Base-by-base conservation (phyloP, 2,329 filamentous ascomycete species). In the Cladosporium cucumerinum region DNA sequence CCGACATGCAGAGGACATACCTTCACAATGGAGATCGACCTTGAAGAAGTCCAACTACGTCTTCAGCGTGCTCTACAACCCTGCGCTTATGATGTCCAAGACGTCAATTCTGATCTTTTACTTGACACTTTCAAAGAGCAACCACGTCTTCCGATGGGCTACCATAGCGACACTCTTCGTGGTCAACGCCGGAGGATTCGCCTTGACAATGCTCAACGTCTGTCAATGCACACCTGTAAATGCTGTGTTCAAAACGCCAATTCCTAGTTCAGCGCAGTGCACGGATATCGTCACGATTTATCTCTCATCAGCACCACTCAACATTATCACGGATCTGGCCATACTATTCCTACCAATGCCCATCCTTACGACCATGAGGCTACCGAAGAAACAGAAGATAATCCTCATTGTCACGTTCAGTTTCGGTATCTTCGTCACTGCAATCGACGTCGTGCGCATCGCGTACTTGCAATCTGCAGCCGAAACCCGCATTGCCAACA, bases 61-160 rank as follows among this genome's bases (percentile, higher is more conserved):
- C 57, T 87, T 88, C 71, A 85, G 84, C 21, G 84, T 88, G 28
- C 78, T 89, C 58, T 87, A 88, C 76, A 96, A 97, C 74, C 93
- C 93, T 14, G 89, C 91, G 3, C 82, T 97, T 64, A 96, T 96
- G 91, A 88, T 90, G 2, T 92, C 92, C 59, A 97, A 97, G 79
- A 93, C 91, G 0, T 96, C 92, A n/a, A 91, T 97, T 71, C 83
- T 97, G 65, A 84, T 95, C 61, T 97, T 97, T 77, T 97, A 96
- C 78, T 83, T 97, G 58, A 89, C 89, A 48, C 83, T 97, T 57
- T 91, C 92, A 28, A 89, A 89, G 71, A 90, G 92, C 66, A 87
- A 96, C 69, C 86, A 87, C 68, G 82, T 93, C 58, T 89, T 97
- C 69, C 87, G 90, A 66, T 86, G 89, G 78, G 88, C 89, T n/a